Evolutionary conservation across 176 grass and related monocot species (phyloP), one percentile per base, ranked within the genome.

Genomic region (Aechmea fasciata): DNA sequence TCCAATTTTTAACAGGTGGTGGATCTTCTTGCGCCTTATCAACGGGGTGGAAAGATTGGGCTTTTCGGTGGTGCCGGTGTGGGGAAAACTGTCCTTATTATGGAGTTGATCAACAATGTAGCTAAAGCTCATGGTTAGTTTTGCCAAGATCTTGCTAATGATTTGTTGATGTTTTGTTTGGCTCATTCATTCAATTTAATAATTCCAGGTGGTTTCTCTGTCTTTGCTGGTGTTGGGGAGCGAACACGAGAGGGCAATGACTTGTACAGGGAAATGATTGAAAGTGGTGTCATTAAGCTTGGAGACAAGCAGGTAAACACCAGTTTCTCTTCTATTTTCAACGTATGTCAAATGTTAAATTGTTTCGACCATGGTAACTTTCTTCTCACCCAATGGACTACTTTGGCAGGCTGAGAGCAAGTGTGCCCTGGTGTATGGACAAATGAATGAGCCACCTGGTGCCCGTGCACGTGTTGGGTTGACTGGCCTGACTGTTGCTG

Each of bases 281-380:
- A 96, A 76, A 96, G 88, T 86, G 91, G 91, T 88, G 91, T 96
- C 67, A 96, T 96, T 61, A 96, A 96, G 82, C 91, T 96, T 53
- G 91, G 75, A 61, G 91, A 96, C 49, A 91, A 88, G 66, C 85
- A 88, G 91, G 91, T 91, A 82, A 71, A 22, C 64, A 15, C 11
- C 20, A 61, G 13, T 19, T 9, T 61, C 19, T n/a, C 55, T 19
- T 61, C 15, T 61, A 7, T n/a, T 61, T 61, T 20, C 55, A 18
- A 18, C 9, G n/a, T 61, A 22, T 18, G 10, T 61, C 55, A 61
- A 19, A 18, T 61, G 55, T 22, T 6, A 10, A 61, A 8, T 61
- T 61, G 55, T 19, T 22, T 22, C 10, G 17, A 61, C 15, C 55
- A 10, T 61, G 55, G 17, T 20, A 18, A 19, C 55, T 61, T 18